These are phyloP conservation scores for Fusarium subtropicale DNA, from an alignment of 2,329 filamentous ascomycete species.

Conservation along the genomic window DNA sequence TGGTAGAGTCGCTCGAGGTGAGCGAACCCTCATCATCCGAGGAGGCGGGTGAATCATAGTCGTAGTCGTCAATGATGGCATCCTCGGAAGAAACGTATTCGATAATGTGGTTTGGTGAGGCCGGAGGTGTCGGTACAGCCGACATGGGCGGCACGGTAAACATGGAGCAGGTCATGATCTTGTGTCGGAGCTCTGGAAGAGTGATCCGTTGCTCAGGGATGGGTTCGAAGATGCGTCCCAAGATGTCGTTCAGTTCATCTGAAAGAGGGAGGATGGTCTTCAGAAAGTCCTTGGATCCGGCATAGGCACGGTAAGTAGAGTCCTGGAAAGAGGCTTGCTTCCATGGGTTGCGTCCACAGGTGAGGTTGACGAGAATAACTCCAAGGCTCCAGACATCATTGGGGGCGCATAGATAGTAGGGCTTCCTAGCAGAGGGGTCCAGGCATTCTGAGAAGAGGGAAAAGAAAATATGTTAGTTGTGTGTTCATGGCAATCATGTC, in stretches of 20 bases:
- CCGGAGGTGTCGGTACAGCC: conserved; percentile 54
- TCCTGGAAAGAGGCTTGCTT: conserved; percentile 95
- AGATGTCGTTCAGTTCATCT: conserved; percentile 86
- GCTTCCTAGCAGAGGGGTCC: conserved; percentile 77
- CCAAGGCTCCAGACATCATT: conserved; percentile 99
- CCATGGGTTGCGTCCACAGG: conserved; percentile 98
- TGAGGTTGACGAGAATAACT: conserved; percentile 96
- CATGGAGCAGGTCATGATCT: conserved; percentile 79
- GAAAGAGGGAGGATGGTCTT: conserved; percentile 93
- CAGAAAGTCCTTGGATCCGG: conserved; percentile 86
- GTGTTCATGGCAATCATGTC: conserved; percentile 23
- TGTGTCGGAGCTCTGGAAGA: conserved; percentile 79
- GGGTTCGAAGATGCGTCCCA: conserved; percentile 87
- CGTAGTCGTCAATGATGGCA: conserved; percentile 57
- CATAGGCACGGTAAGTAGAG: conserved; percentile 92
- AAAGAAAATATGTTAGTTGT: conserved; percentile 46
- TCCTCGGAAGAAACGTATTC: conserved; percentile 64
- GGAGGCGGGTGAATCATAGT: conserved; percentile 60
- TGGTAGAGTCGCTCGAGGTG: conserved; percentile 64
- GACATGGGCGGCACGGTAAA: conserved; percentile 69
- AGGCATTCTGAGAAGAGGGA: conserved; percentile 77
- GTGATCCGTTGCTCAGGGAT: conserved; percentile 86
- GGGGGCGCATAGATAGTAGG: conserved; percentile 89
- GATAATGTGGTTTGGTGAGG: conserved; percentile 56
- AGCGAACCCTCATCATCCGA: conserved; percentile 69